phyloP scores from a whole-genome alignment of 1,284 basidiomycete species.

The Irpex sp. region DNA sequence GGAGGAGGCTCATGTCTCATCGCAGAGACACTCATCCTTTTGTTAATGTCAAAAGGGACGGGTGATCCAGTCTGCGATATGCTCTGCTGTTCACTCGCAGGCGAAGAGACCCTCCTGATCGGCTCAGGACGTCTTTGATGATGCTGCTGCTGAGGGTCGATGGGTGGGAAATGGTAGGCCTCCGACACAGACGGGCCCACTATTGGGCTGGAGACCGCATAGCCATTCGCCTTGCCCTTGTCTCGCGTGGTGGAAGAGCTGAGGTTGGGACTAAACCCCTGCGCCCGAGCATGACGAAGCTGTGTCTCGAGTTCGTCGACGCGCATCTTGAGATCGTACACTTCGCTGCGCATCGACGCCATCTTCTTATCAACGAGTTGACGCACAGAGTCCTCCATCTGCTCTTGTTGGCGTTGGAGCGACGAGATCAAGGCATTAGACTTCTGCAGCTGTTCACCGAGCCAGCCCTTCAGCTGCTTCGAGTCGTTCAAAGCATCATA shows the following conservation, averaged over 20 bases:
- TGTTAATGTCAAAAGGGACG: slow-evolving; percentile 41
- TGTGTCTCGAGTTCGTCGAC: slow-evolving; percentile 33
- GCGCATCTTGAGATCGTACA: slow-evolving; percentile 48
- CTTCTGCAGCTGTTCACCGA: slow-evolving; percentile 65
- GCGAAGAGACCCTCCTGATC: slow-evolving; percentile 20
- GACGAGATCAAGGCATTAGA: slow-evolving; percentile 49
- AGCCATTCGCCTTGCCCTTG: slow-evolving; percentile 33
- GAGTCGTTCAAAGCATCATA: slow-evolving; percentile 76
- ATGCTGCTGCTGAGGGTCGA: slow-evolving; percentile 14
- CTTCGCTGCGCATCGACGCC: slow-evolving; percentile 52
- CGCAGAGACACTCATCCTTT: slow-evolving; percentile 46
- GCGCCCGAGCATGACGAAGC: slow-evolving; percentile 18
- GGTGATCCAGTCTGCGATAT: slow-evolving; percentile 39
- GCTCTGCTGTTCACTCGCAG: slow-evolving; percentile 28
- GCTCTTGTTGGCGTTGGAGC: slow-evolving; percentile 53
- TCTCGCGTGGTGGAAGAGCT: slow-evolving; percentile 8
- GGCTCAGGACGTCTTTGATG: slow-evolving; percentile 11
- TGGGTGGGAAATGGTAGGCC: slow-evolving; percentile 47
- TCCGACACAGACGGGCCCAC: slow-evolving; percentile 29
- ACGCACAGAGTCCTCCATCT: slow-evolving; percentile 54
- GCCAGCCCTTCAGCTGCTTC: slow-evolving; percentile 68
- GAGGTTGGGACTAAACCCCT: slow-evolving; percentile 21
- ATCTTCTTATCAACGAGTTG: slow-evolving; percentile 54
- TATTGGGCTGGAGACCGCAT: slow-evolving; percentile 31
- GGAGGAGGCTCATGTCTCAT: slow-evolving; percentile 39